Conservation (phyloP, 768 basidiomycete species). For the Paxillus rubicundulus region DNA sequence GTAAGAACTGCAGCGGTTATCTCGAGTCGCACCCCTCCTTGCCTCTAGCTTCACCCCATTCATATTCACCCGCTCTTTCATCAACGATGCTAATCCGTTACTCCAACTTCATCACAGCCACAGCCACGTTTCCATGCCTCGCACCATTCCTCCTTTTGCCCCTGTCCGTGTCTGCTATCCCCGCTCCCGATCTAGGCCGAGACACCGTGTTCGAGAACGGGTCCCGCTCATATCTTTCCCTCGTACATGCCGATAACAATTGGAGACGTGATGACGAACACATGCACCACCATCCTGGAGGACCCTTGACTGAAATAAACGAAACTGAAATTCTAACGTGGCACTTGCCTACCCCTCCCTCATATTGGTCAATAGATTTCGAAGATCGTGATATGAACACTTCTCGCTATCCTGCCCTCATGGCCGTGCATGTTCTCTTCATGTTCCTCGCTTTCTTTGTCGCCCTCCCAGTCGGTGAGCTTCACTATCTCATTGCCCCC, state of each 20-base stretch:
- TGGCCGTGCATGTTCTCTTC: constrained; percentile 68
- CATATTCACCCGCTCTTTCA: no score
- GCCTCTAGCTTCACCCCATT: no score
- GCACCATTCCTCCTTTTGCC: constrained; percentile 13
- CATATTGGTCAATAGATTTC: constrained; percentile 81
- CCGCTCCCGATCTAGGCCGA: constrained; percentile 19
- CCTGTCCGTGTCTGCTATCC: constrained; percentile 17
- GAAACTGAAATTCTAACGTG: constrained; percentile 67
- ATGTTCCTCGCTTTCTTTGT: constrained; percentile 83
- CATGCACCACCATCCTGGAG: constrained; percentile 45
- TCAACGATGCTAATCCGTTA: constrained; percentile 11
- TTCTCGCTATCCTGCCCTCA: constrained; percentile 61
- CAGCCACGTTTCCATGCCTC: not conserved
- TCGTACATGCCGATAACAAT: not conserved
- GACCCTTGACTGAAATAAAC: constrained; percentile 63
- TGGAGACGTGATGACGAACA: constrained; percentile 34
- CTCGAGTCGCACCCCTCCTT: no score
- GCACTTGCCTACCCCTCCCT: constrained; percentile 72
- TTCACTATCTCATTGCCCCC: not conserved
- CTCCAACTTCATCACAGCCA: no score
- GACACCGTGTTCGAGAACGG: not conserved
- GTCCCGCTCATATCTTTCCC: not conserved
- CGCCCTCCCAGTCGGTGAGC: constrained; percentile 74
- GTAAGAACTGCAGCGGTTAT: no score
- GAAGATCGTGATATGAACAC: constrained; percentile 46